These are phyloP conservation scores for Phytophthora foliorum DNA, from an alignment of 352 stramenopile species.

Conservation along the genomic window DNA sequence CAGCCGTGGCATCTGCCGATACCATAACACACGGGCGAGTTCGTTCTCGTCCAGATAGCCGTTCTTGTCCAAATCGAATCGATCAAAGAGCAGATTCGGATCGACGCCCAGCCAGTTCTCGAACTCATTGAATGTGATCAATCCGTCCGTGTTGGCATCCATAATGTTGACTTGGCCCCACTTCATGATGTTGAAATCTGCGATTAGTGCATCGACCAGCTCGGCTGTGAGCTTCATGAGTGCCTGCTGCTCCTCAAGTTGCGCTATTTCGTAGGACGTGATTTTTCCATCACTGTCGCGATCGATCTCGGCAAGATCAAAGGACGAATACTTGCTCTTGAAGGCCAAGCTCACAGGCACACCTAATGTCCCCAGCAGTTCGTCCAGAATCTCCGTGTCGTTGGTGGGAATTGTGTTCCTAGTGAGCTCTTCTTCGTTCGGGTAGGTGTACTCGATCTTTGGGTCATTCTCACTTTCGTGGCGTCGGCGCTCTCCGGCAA, in stretches of 20 bases:
- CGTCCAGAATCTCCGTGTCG: conserved; percentile 66
- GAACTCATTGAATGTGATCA: conserved; percentile 81
- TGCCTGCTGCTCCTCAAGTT: conserved; percentile 33
- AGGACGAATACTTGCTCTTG: conserved; percentile 73
- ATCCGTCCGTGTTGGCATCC: conserved; percentile 59
- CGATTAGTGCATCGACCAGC: conserved; percentile 49
- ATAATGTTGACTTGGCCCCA: conserved; percentile 54
- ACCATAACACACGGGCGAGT: conserved; percentile 68
- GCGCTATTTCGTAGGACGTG: conserved; percentile 65
- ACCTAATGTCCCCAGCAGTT: conserved; percentile 72
- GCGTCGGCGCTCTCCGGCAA: conserved; percentile 58
- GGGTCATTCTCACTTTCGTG: conserved; percentile 54
- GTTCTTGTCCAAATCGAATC: conserved; percentile 88
- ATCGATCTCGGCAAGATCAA: conserved; percentile 80
- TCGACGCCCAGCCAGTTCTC: conserved; percentile 75
- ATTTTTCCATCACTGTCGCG: conserved; percentile 75
- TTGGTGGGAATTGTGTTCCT: conserved; percentile 54
- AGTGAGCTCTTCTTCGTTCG: conserved; percentile 62
- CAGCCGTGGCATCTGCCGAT: conserved; percentile 75
- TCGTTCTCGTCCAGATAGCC: conserved; percentile 89
- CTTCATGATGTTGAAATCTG: conserved; percentile 76
- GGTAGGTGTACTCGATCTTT: conserved; percentile 52
- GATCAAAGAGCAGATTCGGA: conserved; percentile 83
- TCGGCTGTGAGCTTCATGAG: conserved; percentile 54
- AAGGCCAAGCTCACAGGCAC: conserved; percentile 69